Evolutionary conservation across 768 basidiomycete species (phyloP), one percentile per base, ranked within the genome.

Genomic region (Amanita fuliginea): DNA sequence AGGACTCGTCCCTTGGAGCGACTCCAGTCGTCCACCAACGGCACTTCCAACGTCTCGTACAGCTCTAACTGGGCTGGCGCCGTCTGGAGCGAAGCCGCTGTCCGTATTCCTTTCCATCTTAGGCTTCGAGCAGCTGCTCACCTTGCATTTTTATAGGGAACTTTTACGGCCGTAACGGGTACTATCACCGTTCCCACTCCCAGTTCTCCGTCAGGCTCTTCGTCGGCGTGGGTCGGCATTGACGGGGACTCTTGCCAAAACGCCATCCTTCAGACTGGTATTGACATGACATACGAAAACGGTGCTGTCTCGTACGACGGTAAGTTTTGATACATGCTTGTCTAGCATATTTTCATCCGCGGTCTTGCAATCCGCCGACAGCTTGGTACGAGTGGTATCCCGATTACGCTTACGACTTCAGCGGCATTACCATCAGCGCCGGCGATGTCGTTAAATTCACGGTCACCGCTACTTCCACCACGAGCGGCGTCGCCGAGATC

Each of bases 11-110:
- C 42, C 24, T 24, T 42, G 6, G 32, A 19, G 4, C 42, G 42
- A 6, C 16, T 24, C 21, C 28, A 28, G n/a, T 24, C 19, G 9
- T 11, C 37, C 10, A 22, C 49, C 22, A 46, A 18, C 55, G 58
- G 59, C 53, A 54, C 44, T 41, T 56, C 55, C 11, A 51, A 64
- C 51, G 55, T 50, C 42, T 59, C 59, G 54, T 63, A 60, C 61
- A 62, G 60, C 56, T 52, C 55, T 24, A 67, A 67, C 63, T 68
- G 67, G 67, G 56, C 67, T 35, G 65, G 67, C 30, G 64, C 64
- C 19, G 62, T 64, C 36, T 62, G 58, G 51, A 57, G 59, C 47
- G 52, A 60, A 22, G 40, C 57, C 46, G 42, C 55, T 6, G 62
- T 64, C 22, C 33, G 57, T 50, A 5, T 6, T 30, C 1, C 18